Evolutionary conservation across 345 rosid genomes (phyloP), one percentile per base, ranked within the genome.

Genomic region (Gossypium turneri): DNA sequence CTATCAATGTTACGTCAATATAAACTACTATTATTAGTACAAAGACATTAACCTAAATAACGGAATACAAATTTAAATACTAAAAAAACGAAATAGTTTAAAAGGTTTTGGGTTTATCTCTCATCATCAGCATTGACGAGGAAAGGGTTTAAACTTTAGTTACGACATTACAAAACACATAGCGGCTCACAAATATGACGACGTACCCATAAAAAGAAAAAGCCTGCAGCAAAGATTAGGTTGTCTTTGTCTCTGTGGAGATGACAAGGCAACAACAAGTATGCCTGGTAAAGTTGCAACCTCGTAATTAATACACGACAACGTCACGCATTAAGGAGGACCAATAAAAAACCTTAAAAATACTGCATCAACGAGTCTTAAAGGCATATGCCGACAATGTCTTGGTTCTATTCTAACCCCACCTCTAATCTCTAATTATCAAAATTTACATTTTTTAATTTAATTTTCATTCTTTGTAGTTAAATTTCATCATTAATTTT

Each of bases 251-350:
- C 71, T 50, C 43, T 70, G 25, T 50, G 24, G 7, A 8, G 45
- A 75, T 63, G 79, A 41, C 79, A 73, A 65, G 63, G 43, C 65
- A 38, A 34, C 65, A 38, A 34, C 65, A 27, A 27, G 43, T 60
- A 13, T 52, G 74, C 81, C 75, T 38, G 61, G 62, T 72, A 75
- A 63, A 25, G 29, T 57, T 53, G 75, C 79, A 67, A 5, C 81
- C 79, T 67, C 70, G 72, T 9, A 20, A 19, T 20, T 2, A 19
- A 45, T 43, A 7, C 15, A 22, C 44, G 50, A 50, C 2, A 67
- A 48, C 2, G 19, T 66, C 9, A 29, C 73, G 38, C 67, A n/a
- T 41, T 16, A 41, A 15, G 41, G 59, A 29, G 53, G 53, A 7
- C 63, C 67, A 6, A 27, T 34, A 43, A 0, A 27, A 47, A 43